Base-by-base conservation (phyloP, 2,329 filamentous ascomycete species). In the Colletotrichum aenigma region DNA sequence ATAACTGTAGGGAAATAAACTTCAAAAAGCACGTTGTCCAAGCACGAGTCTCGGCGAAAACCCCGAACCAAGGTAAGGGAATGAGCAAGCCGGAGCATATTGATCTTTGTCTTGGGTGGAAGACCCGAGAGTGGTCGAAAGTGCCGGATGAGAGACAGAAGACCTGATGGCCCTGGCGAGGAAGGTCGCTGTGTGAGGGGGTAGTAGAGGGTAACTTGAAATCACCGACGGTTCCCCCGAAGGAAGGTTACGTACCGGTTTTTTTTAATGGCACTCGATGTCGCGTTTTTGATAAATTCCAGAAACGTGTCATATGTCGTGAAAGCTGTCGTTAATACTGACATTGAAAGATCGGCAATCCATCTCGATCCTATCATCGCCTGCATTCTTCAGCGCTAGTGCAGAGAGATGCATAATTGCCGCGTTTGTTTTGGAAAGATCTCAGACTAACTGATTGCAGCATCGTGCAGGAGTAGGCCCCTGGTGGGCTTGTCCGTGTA, bases 391-490 rank as follows among this genome's bases (percentile, higher is more conserved):
- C n/a, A 52, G 12, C n/a, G n/a, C n/a, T 21, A 7, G n/a, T 52
- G 43, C 43, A 36, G 55, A 16, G 15, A 56, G 26, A 30, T 62
- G 58, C 58, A 62, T 36, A 16, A 62, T 62, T 21, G 28, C 30
- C 32, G 58, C 28, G 30, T 62, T 34, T 32, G 18, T 9, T 52
- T 13, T n/a, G 21, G 24, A 36, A 18, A 26, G 13, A 67, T 56
- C 62, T 62, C 12, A 56, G 52, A 56, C 38, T 36, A 71, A 66
- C 5, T 61, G 56, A 76, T 74, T 76, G 74, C 58, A 64, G 43
- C 43, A 74, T 74, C 58, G 43, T 74, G 74, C 70, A 76, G 71
- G 38, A 48, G 58, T 5, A 65, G 60, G 13, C 16, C n/a, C 24
- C 73, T 32, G 56, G 16, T 6, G 7, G 21, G 15, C 15, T 28